These are phyloP conservation scores for Cladosporium velox DNA, from an alignment of 2,329 filamentous ascomycete genomes.

Conservation along the genomic window DNA sequence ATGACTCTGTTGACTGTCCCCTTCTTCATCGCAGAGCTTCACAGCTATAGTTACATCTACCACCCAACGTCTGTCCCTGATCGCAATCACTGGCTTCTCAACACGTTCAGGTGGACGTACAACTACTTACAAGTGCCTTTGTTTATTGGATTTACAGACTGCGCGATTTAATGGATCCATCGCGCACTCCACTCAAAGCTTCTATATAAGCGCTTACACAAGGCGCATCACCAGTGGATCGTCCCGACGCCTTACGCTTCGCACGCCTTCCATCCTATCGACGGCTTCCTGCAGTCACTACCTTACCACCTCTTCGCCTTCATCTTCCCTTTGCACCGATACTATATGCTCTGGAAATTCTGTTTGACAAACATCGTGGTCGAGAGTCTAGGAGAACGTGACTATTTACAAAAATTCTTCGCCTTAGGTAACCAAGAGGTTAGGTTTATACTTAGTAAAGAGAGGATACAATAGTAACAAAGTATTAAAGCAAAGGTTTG, in stretches of 20 bases:
- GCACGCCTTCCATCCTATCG: conserved; percentile 91
- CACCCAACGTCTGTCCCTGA: conserved; percentile 50
- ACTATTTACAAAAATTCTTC: too few species aligned
- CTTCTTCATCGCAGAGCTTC: conserved; percentile 79
- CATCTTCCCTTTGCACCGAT: conserved; percentile 76
- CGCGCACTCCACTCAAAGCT: conserved; percentile 77
- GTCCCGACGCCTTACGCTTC: conserved; percentile 93
- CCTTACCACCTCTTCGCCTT: conserved; percentile 95
- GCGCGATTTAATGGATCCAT: conserved; percentile 89
- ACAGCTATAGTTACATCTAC: conserved; percentile 84
- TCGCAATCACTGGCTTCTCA: conserved; percentile 51
- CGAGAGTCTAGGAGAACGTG: too few species aligned
- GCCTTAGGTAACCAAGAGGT: too few species aligned
- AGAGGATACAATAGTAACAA: too few species aligned
- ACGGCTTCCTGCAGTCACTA: conserved; percentile 83
- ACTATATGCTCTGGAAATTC: too few species aligned
- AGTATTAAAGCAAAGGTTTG: too few species aligned
- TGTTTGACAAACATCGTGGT: too few species aligned
- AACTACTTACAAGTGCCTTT: too few species aligned
- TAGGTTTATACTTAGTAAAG: too few species aligned
- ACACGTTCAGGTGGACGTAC: too few species aligned
- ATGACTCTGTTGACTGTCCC: conserved; percentile 82
- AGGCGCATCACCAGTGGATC: conserved; percentile 99
- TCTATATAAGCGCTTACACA: conserved; percentile 88
- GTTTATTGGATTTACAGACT: conserved; percentile 73